Evolutionary conservation across 2,329 filamentous ascomycete species (phyloP).

Genomic region (Hawksworthiomyces lignivorus): DNA sequence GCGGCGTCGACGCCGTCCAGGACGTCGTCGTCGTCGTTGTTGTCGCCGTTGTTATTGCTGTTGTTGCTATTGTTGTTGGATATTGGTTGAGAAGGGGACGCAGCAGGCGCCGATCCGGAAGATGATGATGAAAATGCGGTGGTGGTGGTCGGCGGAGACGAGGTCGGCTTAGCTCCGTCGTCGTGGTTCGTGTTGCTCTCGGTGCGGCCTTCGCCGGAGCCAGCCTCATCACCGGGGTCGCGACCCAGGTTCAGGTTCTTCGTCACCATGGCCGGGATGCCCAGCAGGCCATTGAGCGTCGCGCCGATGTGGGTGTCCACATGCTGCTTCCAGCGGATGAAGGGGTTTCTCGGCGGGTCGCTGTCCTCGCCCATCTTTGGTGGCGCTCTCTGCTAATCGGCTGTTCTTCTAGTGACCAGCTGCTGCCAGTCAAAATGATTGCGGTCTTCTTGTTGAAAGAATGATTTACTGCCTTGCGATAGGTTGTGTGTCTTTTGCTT

Average conservation of each 20-base stretch:
- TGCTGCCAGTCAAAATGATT: too few species aligned
- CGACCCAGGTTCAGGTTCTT: slow-evolving; percentile 18
- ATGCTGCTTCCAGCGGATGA: slow-evolving; percentile 33
- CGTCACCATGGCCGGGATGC: slow-evolving; percentile 20
- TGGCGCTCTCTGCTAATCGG: too few species aligned
- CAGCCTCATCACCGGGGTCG: not conserved
- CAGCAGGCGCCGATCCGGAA: not conserved
- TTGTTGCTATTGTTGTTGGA: not conserved
- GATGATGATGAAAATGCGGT: not conserved
- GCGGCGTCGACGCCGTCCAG: slow-evolving; percentile 14
- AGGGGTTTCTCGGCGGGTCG: slow-evolving; percentile 25
- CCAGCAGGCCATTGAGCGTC: slow-evolving; percentile 22
- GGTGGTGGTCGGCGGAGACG: not conserved
- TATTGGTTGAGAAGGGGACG: not conserved
- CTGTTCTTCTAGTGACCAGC: too few species aligned
- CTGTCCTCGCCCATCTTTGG: slow-evolving; percentile 17
- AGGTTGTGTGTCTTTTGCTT: too few species aligned
- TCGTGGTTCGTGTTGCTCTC: not conserved
- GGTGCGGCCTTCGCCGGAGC: too few species aligned
- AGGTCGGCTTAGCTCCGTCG: not conserved
- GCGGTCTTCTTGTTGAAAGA: too few species aligned
- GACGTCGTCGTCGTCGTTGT: slow-evolving; percentile 5
- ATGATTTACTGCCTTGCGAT: too few species aligned
- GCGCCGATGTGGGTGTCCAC: slow-evolving; percentile 31
- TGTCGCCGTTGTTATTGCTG: too few species aligned